These are phyloP conservation scores for Smittium mucronatum DNA, from an alignment of 371 early-diverging fungal species.

Conservation along the genomic window DNA sequence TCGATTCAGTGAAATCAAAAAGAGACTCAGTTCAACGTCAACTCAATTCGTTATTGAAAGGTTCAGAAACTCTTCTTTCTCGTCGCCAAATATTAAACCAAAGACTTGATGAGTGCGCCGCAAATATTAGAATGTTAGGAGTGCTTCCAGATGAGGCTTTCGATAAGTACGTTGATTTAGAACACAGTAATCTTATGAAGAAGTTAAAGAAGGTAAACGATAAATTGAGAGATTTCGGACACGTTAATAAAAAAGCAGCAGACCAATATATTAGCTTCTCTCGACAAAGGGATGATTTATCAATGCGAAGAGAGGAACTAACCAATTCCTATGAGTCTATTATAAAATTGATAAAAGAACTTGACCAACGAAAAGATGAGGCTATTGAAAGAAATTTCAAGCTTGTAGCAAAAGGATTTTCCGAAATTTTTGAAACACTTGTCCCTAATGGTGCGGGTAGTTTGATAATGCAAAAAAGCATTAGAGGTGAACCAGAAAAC, in stretches of 20 bases:
- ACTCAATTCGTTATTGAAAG: constrained; percentile 21
- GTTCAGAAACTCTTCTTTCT: constrained; percentile 45
- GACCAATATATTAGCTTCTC: constrained; percentile 91
- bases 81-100: constrained; percentile 59
- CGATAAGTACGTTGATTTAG: constrained; percentile 37
- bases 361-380: constrained; percentile 93
- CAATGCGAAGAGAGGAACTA: constrained; percentile 68
- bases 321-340: constrained; percentile 76
- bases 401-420: constrained; percentile 77
- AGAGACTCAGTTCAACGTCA: constrained; percentile 20
- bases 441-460: constrained; percentile 82
- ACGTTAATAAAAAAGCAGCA: constrained; percentile 95
- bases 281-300: constrained; percentile 71
- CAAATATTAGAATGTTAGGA: constrained; percentile 86
- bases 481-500: background rate
- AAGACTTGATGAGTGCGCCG: constrained; percentile 73
- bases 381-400: constrained; percentile 92
- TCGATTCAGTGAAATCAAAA: constrained; percentile 21
- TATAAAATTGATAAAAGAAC: constrained; percentile 63
- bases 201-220: constrained; percentile 73
- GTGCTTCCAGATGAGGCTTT: constrained; percentile 92
- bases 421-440: constrained; percentile 76
- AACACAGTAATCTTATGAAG: constrained; percentile 36
- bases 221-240: constrained; percentile 67
- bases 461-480: constrained; percentile 63